Conservation (phyloP, 768 basidiomycete genomes). For the Pholiota molesta region DNA sequence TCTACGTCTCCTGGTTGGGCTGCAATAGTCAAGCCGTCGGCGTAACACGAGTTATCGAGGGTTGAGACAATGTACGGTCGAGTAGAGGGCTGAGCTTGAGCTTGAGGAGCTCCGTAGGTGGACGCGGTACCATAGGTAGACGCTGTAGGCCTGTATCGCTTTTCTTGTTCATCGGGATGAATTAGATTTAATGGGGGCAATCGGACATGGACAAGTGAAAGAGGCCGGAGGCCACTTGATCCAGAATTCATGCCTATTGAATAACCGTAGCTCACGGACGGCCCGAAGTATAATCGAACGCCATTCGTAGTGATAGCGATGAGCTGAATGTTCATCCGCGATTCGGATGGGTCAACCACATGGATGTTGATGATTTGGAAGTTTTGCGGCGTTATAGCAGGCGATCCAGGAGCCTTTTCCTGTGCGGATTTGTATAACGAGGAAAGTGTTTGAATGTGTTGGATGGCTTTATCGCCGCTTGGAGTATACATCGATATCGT, state of each 20-base stretch:
- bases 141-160: constrained; percentile 47
- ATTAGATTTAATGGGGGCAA: constrained; percentile 75
- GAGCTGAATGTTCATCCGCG: constrained; percentile 71
- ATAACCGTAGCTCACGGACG: constrained; percentile 53
- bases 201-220: constrained; percentile 79
- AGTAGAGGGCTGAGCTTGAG: constrained; percentile 45
- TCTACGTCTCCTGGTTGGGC: constrained; percentile 78
- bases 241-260: constrained; percentile 42
- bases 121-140: constrained; percentile 50
- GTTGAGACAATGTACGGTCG: constrained; percentile 62
- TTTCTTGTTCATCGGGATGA: constrained; percentile 73
- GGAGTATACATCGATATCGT: constrained; percentile 71
- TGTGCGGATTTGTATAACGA: constrained; percentile 76
- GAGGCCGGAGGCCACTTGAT: constrained; percentile 38
- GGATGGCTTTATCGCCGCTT: constrained; percentile 63
- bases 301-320: constrained; percentile 84
- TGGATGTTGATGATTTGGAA: constrained; percentile 77
- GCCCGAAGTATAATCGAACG: constrained; percentile 81
- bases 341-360: constrained; percentile 66
- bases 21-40: constrained; percentile 66
- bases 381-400: constrained; percentile 66
- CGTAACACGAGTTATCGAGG: constrained; percentile 67
- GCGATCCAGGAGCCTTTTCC: constrained; percentile 80
- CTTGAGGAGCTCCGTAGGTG: constrained; percentile 52
- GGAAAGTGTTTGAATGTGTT: constrained; percentile 74